Base-by-base conservation (phyloP, 495 filamentous ascomycete species). In the Xylaria scruposa region DNA sequence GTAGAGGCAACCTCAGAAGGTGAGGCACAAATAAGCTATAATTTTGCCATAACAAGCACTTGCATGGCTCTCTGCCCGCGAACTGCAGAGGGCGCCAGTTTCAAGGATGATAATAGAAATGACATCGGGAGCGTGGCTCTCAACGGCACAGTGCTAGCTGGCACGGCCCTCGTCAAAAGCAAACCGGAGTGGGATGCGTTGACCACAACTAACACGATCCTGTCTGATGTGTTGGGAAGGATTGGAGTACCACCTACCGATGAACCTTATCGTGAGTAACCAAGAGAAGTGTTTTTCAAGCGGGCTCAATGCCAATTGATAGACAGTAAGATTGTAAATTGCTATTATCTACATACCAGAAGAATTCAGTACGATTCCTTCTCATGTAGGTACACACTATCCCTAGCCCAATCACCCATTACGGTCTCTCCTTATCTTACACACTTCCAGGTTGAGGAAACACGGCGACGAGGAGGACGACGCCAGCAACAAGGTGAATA, bases 141-240 rank as follows among this genome's bases (percentile, higher is more conserved):
- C 26, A 95, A 97, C 71, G 93, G 93, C 24, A 95, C 93, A 0
- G 82, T 94, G 60, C 81, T 97, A 24, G 93, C 90, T n/a, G 93
- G 91, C 1, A 95, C 92, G 38, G 83, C 94, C 59, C 89, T 97
- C 83, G 93, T 97, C 17, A 95, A 94, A 81, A 87, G 80, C 24
- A 81, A 91, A 75, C 83, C 78, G 19, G 91, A 95, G 81, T 95
- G 91, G 91, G 85, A 93, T 76, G 79, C 83, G 13, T 72, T 96
- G 66, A 77, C 85, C 40, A 79, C 77, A 29, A 81, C 89, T 60
- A 85, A 84, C 21, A 80, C 80, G 17, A 78, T 82, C 70, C 75
- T 95, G 66, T 76, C 80, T n/a, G 78, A 83, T 54, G 79, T 93
- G 19, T 78, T 95, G 46, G 78, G 78, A 58, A 83, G 82, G 44